phyloP scores from a whole-genome alignment of 495 filamentous ascomycete species.

The Saxispiralis lemnorum region DNA sequence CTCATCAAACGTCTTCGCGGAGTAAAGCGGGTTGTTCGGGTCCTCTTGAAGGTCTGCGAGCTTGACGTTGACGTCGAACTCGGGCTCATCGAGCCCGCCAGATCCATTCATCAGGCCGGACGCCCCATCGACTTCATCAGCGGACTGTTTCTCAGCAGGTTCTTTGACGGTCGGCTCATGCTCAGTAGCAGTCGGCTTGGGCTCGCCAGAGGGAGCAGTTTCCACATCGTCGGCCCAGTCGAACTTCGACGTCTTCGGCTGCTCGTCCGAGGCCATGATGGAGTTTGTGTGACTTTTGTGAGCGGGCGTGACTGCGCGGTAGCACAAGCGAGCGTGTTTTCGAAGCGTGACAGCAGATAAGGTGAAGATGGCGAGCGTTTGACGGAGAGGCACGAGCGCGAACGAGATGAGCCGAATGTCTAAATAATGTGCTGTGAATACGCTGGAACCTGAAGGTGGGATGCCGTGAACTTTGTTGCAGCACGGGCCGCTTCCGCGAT shows the following conservation, averaged over 20 bases:
- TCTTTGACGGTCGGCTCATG: background rate
- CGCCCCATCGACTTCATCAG: slow-evolving; percentile 31
- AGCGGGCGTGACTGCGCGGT: no score
- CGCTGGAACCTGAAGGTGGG: no score
- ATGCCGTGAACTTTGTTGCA: no score
- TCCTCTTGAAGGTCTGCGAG: slow-evolving; percentile 77
- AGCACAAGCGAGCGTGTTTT: no score
- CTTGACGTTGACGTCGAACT: slow-evolving; percentile 76
- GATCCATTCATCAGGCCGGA: slow-evolving; percentile 21
- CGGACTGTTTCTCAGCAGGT: background rate
- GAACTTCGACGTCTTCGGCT: slow-evolving; percentile 6
- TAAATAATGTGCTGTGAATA: no score
- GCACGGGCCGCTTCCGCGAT: no score
- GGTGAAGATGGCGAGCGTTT: no score
- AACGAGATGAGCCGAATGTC: no score
- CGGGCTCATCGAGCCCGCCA: slow-evolving; percentile 45
- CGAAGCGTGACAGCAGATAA: no score
- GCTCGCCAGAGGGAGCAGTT: slow-evolving; percentile 6
- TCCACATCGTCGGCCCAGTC: slow-evolving; percentile 13
- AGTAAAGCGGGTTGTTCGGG: slow-evolving; percentile 71
- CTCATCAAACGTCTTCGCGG: slow-evolving; percentile 67
- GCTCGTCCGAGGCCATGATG: no score
- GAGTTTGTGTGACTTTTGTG: no score
- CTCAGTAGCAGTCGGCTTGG: background rate
- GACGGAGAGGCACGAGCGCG: no score